Evolutionary conservation across 331 rosid species (phyloP), one percentile per base, ranked within the genome.

Genomic region (Acacia pycnantha): DNA sequence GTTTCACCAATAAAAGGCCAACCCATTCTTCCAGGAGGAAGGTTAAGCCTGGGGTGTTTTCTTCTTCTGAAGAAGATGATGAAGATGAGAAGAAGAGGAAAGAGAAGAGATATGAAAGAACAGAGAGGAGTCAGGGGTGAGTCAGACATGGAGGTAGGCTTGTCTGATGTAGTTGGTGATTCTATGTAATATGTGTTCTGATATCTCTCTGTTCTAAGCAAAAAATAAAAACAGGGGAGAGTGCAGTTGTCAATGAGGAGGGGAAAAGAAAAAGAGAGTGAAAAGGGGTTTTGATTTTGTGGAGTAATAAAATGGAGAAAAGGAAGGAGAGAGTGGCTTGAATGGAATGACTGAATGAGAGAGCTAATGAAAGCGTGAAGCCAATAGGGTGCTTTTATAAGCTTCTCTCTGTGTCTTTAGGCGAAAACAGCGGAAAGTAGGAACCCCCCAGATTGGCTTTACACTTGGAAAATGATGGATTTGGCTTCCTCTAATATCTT

Each of bases 1-100:
- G 97, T 93, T 85, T 94, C 98, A 2, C 98, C 98, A 12, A 94
- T 85, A 77, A 94, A 88, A 69, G 98, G 98, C 95, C 95, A 94
- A 2, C 98, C 98, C 98, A 89, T 93, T 74, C 85, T 86, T 4
- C 98, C 98, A 3, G 97, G 98, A 6, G 98, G 98, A 16, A 94
- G 98, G 77, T 94, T 88, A 56, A 81, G 74, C 79, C 29, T 85
- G 43, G 83, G 85, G 80, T 84, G 82, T 54, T 88, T 91, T 44
- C 89, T 88, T 81, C 46, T 82, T 83, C 85, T 24, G 59, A 50
- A 50, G 59, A 19, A 16, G 79, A 94, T 82, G 79, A 90, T 56
- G 82, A 69, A 70, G 81, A 93, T 50, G 79, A 86, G 48, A 56
- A 87, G 81, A 70, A 91, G 54, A n/a, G 91, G 88, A 44, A 91